Conservation (phyloP, 306 rosid genomes). For the Inga oerstediana region DNA sequence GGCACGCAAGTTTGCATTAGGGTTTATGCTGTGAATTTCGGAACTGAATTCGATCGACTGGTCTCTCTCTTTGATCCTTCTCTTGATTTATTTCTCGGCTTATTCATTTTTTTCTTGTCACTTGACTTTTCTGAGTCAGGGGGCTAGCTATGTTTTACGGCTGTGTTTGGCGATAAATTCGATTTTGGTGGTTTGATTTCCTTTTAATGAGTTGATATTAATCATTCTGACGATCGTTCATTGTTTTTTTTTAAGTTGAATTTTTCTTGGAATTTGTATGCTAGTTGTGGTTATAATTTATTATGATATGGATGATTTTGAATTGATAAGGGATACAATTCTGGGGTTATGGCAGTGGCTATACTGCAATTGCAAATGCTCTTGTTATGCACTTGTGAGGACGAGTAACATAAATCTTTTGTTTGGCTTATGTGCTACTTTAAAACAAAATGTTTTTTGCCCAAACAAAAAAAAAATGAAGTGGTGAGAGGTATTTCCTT, state of each 20-base stretch:
- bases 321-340: not conserved
- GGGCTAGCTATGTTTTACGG: slow-evolving; percentile 6
- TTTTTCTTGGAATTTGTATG: slow-evolving; percentile 24
- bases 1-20: slow-evolving; percentile 14
- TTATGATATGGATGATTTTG: not conserved
- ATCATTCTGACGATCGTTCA: slow-evolving; percentile 12
- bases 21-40: slow-evolving; percentile 32
- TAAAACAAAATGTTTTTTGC: too few relatives aligned
- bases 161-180: slow-evolving; percentile 8
- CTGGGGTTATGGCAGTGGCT: not conserved
- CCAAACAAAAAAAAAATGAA: too few relatives aligned
- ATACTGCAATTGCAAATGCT: slow-evolving; percentile 7
- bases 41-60: slow-evolving; percentile 11
- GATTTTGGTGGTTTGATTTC: slow-evolving; percentile 1
- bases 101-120: slow-evolving; percentile 1
- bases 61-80: not conserved
- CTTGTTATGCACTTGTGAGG: not conserved
- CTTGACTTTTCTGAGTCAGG: slow-evolving; percentile 1
- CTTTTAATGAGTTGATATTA: not conserved
- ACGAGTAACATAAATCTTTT: not conserved
- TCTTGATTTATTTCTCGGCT: not conserved
- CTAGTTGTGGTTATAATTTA: slow-evolving; percentile 15
- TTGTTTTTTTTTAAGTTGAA: not conserved
- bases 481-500: not conserved
- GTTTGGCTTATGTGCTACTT: not conserved